Evolutionary conservation across 2,329 filamentous ascomycete species (phyloP).

Genomic region (Diaporthe sp.): DNA sequence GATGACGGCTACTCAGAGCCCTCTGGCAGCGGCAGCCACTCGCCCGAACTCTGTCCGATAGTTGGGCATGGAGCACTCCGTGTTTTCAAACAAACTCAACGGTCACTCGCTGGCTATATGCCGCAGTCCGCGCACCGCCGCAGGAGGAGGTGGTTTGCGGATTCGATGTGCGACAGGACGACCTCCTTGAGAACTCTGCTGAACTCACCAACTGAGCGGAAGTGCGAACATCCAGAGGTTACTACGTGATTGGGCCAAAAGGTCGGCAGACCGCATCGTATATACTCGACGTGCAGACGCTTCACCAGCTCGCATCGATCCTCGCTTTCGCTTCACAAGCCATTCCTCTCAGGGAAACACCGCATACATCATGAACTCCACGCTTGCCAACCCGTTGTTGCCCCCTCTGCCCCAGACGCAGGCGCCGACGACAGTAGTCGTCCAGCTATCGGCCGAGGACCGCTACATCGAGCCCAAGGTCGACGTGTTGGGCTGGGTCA

Average conservation of each 20-base stretch:
- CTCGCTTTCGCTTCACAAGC: slow-evolving; percentile 15
- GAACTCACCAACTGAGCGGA: slow-evolving; percentile 2
- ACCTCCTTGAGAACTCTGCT: slow-evolving; percentile 18
- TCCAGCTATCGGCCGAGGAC: slow-evolving; percentile 13
- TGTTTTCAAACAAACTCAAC: slow-evolving; percentile 26
- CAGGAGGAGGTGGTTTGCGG: background rate
- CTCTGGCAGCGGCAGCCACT: slow-evolving; percentile 3
- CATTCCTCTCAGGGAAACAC: slow-evolving; percentile 12
- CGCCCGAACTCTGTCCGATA: slow-evolving; percentile 7
- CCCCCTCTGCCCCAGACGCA: slow-evolving; percentile 4
- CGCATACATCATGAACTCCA: background rate
- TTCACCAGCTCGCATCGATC: background rate
- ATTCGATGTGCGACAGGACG: slow-evolving; percentile 7
- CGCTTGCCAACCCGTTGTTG: slow-evolving; percentile 1
- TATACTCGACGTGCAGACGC: background rate
- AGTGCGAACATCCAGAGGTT: background rate
- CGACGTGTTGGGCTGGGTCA: slow-evolving; percentile 6
- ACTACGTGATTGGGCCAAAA: background rate
- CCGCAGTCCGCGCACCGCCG: background rate
- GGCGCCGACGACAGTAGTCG: background rate
- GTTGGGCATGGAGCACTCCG: slow-evolving; percentile 21
- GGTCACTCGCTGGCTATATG: background rate
- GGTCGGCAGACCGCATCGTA: background rate
- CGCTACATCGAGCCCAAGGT: slow-evolving; percentile 18
- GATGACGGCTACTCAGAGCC: background rate